Conservation (phyloP, 768 basidiomycete species). For the Pleurotus eryngii region DNA sequence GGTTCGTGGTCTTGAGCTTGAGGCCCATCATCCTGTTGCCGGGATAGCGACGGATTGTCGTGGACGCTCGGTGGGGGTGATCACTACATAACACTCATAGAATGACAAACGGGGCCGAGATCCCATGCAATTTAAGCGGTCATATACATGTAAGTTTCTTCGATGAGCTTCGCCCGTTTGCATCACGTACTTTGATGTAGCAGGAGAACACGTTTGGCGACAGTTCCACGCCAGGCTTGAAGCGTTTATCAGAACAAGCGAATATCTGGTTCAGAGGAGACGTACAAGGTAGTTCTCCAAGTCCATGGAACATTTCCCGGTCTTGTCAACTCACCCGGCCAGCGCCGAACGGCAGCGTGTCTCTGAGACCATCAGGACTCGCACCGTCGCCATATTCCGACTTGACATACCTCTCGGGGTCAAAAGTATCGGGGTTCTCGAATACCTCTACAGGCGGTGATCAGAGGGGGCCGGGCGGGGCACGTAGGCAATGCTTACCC, state of each 20-base stretch:
- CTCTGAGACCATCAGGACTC: slow-evolving; percentile 10
- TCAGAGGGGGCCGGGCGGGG: not conserved
- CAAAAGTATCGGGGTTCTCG: slow-evolving; percentile 9
- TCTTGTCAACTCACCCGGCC: slow-evolving; percentile 13
- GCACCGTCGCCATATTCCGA: slow-evolving; percentile 13
- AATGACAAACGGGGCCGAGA: too few species aligned
- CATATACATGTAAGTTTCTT: not conserved
- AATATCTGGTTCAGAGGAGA: not conserved
- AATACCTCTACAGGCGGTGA: slow-evolving; percentile 1
- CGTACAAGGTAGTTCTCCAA: not conserved
- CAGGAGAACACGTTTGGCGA: not conserved
- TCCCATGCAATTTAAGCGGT: too few species aligned
- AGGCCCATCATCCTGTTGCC: too few species aligned
- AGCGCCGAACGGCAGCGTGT: slow-evolving; percentile 13
- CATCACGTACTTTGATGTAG: not conserved
- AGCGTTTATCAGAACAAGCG: not conserved
- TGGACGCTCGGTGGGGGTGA: too few species aligned
- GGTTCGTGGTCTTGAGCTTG: too few species aligned
- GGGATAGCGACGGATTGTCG: too few species aligned
- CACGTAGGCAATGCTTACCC: not conserved
- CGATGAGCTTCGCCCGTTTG: not conserved
- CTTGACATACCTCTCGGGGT: slow-evolving; percentile 12
- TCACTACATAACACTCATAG: too few species aligned
- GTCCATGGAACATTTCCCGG: not conserved
- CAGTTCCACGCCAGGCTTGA: not conserved